Base-by-base conservation (phyloP, 139 green algal genomes). In the Yamagishiella unicocca region DNA sequence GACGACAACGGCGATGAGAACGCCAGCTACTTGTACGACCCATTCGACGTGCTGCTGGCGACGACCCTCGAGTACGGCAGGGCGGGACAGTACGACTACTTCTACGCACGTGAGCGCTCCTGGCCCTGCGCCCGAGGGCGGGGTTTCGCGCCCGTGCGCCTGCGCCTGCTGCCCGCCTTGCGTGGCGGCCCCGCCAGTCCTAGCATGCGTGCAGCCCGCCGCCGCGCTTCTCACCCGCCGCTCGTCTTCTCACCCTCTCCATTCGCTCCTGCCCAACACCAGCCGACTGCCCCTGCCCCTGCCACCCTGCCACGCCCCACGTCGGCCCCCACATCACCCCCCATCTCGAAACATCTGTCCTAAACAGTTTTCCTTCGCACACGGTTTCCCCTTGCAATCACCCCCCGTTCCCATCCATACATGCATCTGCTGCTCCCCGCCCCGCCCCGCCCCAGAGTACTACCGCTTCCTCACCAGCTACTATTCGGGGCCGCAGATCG, bases 31-130 rank as follows among this genome's bases (percentile, higher is more conserved):
- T 29, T 46, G 27, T 85, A 86, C 64, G 80, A 86, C 19, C 80
- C 64, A 0, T 66, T 77, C 17, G 80, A 86, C 33, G 80, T 86
- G 4, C 42, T 86, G 62, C 35, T 86, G 45, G 80, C 80, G 1
- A 77, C 64, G 27, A 78, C 80, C 2, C 64, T 86, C 7, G 64
- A 77, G 64, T 86, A 86, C 61, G 80, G 80, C 80, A 66, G 80
- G 31, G 80, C 80, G 0, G 80, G 80, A 21, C 62, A 86, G 66
- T 86, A 77, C 33, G 38, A 35, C 25, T 86, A 86, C 64, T 86
- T 86, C 42, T 86, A 86, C 33, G 25, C 80, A 17, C 29, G 80
- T 86, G 22, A 7, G 58, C 2, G 29, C 10, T 7, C 38, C 25
- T 4, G n/a, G n/a, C n/a, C n/a, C n/a, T n/a, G n/a, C n/a, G n/a